Conservation (phyloP, 2,329 filamentous ascomycete genomes). For the Calonectria ilicicola region DNA sequence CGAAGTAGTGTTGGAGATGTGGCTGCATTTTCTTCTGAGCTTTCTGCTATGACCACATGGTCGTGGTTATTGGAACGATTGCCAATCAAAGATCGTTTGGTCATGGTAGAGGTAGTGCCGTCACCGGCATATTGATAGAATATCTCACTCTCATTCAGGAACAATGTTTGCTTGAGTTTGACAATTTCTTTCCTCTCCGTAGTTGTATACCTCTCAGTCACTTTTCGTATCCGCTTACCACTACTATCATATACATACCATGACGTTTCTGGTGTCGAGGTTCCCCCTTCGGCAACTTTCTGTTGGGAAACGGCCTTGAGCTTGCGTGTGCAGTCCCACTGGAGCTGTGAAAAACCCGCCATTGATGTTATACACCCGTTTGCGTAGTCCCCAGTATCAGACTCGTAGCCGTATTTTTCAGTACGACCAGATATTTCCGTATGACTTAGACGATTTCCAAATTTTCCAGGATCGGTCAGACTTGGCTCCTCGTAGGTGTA, state of each 20-base stretch:
- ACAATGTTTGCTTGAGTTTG: constrained; percentile 16
- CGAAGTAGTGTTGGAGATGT: neutral
- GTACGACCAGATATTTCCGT: neutral
- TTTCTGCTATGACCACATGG: neutral
- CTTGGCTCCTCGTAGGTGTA: neutral
- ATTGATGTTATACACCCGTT: constrained; percentile 16
- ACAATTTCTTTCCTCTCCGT: neutral
- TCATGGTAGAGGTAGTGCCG: neutral
- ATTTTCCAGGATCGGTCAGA: neutral
- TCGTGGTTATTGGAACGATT: neutral
- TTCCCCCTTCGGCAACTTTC: neutral
- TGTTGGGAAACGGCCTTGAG: neutral
- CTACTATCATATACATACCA: constrained; percentile 24
- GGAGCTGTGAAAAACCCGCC: neutral
- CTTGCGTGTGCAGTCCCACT: constrained; percentile 19
- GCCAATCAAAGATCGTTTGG: neutral
- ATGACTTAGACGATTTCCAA: neutral
- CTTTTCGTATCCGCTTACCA: constrained; percentile 22
- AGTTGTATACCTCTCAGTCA: neutral
- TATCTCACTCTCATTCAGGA: constrained; percentile 2
- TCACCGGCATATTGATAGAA: neutral
- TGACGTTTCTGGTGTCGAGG: constrained; percentile 16
- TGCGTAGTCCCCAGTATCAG: neutral
- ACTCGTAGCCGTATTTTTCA: neutral
- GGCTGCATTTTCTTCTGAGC: neutral